Percentiles rank a stretch among this genome's conserved stretches.
These are phyloP conservation scores for Tremella fuciformis DNA, from an alignment of 768 basidiomycete genomes.

Conservation along the genomic window DNA sequence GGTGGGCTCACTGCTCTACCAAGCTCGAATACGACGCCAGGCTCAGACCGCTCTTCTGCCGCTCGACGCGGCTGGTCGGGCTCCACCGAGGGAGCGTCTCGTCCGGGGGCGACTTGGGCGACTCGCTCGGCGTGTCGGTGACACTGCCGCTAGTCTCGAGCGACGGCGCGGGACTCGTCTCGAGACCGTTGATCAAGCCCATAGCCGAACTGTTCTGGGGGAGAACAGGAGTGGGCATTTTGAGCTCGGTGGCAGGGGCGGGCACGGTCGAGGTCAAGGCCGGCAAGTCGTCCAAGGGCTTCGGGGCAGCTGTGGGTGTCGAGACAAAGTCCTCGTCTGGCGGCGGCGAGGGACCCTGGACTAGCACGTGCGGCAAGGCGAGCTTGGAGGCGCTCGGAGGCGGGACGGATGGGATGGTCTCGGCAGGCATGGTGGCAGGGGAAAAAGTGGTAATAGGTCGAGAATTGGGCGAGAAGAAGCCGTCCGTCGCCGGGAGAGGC, in stretches of 20 bases:
- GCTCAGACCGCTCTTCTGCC: constrained; percentile 9
- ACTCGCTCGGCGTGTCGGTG: constrained; percentile 22
- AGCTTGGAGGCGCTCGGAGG: constrained; percentile 7
- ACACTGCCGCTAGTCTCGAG: constrained; percentile 2
- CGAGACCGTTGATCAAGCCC: background rate
- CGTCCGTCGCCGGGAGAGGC: background rate
- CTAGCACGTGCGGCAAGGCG: constrained; percentile 22
- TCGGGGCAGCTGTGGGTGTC: constrained; percentile 3
- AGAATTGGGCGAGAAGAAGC: background rate
- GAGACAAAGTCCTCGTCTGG: constrained; percentile 2
- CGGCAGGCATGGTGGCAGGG: constrained; percentile 8
- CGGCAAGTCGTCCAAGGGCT: background rate
- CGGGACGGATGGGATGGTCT: constrained; percentile 1
- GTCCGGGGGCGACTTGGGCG: constrained; percentile 38
- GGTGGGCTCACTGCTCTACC: constrained; percentile 47
- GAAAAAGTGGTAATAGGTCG: constrained; percentile 24
- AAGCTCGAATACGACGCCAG: constrained; percentile 41
- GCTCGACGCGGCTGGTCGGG: constrained; percentile 15
- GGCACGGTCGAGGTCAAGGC: background rate
- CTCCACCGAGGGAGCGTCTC: constrained; percentile 27
- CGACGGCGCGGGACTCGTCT: background rate
- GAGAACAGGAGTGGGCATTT: background rate
- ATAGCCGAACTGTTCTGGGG: background rate
- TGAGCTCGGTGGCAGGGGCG: background rate
- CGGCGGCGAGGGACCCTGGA: constrained; percentile 30